Evolutionary conservation across 495 filamentous ascomycete species (phyloP), one percentile per base, ranked within the genome.

Genomic region (Penicillium flavigenum): DNA sequence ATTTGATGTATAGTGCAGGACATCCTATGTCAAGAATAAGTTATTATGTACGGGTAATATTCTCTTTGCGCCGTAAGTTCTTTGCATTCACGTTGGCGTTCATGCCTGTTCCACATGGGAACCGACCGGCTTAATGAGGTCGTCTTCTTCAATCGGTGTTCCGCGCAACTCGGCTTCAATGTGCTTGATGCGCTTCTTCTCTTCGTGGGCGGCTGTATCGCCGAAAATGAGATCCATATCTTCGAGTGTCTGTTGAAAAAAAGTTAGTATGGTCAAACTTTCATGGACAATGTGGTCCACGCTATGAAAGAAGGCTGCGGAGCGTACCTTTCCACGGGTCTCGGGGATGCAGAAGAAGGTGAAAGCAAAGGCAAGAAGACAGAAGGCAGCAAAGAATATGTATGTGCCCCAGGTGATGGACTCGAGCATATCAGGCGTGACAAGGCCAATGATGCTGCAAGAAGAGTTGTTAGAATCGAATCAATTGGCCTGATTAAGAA

Each of bases 201-300:
- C 88, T 55, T 87, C 86, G 32, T 85, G 79, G 0, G 87, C 87
- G 11, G 83, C 81, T 51, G 85, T 84, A 36, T 82, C 85, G 42
- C 89, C 89, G 66, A 93, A 92, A 48, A 92, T 80, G 54, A 88
- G 78, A 60, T 92, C 89, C 87, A 83, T 81, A 63, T 81, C 73
- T 65, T 81, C 78, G 14, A 81, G 64, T 27, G 76, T 76, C 39
- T 83, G 46, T 32, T 14, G 27, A 9, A 20, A 11, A 8, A 11
- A 1, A 8, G 16, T 48, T 48, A 32, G 46, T n/a, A 39, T 17
- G 16, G 16, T 17, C n/a, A 9, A 17, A 17, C 14, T 12, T 10
- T 6, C 41, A 24, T 44, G 9, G 16, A 47, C 6, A 27, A n/a
- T 9, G 14, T 3, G 6, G 3, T 10, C n/a, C 7, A 17, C 5